Percentiles rank a stretch among this genome's conserved stretches.
These are phyloP conservation scores for Xylaria multiplex DNA, from an alignment of 2,329 filamentous ascomycete genomes.

Conservation along the genomic window DNA sequence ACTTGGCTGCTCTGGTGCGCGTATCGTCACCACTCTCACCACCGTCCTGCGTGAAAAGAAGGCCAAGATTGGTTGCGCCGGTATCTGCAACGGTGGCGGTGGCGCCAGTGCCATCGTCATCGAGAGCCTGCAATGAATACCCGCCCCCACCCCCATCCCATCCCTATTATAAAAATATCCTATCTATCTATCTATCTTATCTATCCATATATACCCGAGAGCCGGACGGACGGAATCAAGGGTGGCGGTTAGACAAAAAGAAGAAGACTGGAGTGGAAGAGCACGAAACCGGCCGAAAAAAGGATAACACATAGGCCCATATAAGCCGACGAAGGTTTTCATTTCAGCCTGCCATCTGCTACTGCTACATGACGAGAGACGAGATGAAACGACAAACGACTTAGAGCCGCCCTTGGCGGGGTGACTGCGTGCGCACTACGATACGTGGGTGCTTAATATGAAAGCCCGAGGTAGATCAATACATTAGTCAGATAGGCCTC, in stretches of 20 bases:
- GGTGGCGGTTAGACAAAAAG: conserved; percentile 19
- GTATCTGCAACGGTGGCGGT: conserved; percentile 98
- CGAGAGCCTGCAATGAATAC: conserved; percentile 65
- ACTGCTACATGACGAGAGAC: conserved; percentile 22
- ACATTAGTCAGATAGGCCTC: neutral
- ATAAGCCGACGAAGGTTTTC: neutral
- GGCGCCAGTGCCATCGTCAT: conserved; percentile 94
- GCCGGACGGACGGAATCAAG: neutral
- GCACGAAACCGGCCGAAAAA: neutral
- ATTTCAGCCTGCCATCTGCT: conserved; percentile 11
- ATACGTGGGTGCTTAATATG: neutral
- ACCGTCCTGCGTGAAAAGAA: conserved; percentile 90
- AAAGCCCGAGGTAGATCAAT: conserved; percentile 6
- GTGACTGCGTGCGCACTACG: neutral
- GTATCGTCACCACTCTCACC: conserved; percentile 90
- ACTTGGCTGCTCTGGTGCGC: conserved; percentile 90
- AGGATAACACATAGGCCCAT: neutral
- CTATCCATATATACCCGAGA: conserved; percentile 9
- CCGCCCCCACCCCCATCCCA: neutral
- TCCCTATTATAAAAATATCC: conserved; percentile 27
- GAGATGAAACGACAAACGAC: conserved; percentile 4
- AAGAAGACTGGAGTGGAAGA: conserved; percentile 5
- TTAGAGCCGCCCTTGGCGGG: neutral
- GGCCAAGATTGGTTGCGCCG: conserved; percentile 91
- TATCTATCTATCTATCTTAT: conserved; percentile 6